Conservation (phyloP, 768 basidiomycete genomes). For the Podaxis sp. region DNA sequence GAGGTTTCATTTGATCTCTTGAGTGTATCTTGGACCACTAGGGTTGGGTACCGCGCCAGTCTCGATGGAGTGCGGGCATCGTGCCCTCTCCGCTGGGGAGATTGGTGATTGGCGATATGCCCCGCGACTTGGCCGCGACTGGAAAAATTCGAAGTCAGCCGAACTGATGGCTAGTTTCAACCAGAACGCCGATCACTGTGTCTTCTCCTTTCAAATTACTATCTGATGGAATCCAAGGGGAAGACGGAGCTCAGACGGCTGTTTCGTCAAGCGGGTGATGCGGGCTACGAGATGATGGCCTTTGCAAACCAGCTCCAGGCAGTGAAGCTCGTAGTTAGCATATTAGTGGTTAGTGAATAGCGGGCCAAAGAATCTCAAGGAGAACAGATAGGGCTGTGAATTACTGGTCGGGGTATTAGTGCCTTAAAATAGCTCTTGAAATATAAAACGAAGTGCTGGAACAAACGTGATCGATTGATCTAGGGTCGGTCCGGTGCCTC, state of each 20-base stretch:
- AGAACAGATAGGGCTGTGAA: too few relatives aligned
- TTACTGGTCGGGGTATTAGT: neutral
- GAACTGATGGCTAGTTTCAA: neutral
- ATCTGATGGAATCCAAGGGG: neutral
- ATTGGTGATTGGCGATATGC: neutral
- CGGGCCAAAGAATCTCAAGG: too few relatives aligned
- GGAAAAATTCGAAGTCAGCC: neutral
- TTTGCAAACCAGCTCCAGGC: neutral
- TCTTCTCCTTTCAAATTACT: neutral
- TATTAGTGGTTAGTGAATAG: neutral
- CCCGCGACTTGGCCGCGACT: neutral
- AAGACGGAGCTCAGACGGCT: neutral
- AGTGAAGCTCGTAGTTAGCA: neutral
- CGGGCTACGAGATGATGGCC: neutral
- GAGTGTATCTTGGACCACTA: constrained; percentile 3
- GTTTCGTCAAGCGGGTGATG: neutral
- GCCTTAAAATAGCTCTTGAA: neutral
- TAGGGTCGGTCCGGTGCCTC: neutral
- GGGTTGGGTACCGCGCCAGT: neutral
- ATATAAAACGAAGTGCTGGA: neutral
- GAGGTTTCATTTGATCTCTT: constrained; percentile 10
- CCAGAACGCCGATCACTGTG: constrained; percentile 11
- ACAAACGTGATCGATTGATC: neutral
- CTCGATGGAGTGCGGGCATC: neutral
- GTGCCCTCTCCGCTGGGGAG: neutral